Base-by-base conservation (phyloP, 345 rosid genomes). In the Corchorus capsularis region DNA sequence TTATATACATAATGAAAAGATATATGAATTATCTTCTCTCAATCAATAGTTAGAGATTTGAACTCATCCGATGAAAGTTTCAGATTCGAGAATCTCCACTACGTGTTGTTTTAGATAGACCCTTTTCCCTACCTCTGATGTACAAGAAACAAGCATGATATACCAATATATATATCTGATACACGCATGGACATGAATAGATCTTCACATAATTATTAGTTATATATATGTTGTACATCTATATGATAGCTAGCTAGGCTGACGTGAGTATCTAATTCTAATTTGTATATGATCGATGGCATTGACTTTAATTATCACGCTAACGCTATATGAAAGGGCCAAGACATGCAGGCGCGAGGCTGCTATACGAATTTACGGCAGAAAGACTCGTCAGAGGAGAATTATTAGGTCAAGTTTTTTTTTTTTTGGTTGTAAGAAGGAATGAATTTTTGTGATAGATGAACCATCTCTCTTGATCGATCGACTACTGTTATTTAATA, bases 301-400 rank as follows among this genome's bases (percentile, higher is more conserved):
- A 34, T 49, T 10, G 16, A 22, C 83, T 78, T 0, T 27, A 27
- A 0, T 84, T 84, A 74, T 78, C 66, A 69, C 59, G 78, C 27
- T 27, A 27, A 27, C 27, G 27, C 27, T 50, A 37, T 72, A 68
- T 81, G 89, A 82, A 79, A 86, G 78, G 82, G 82, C 39, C 87
- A 82, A 75, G 81, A 79, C 86, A 82, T 69, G 82, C 87, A 80
- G 82, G 87, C 84, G 81, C 16, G 63, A 63, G 60, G 14, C 53
- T 56, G 57, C 65, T 65, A 61, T 65, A 61, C 74, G 65, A 34
- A 32, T 43, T 45, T 20, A 43, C 39, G 69, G 47, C 13, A 27
- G 27, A 70, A 62, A 64, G 69, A 64, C 76, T 46, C 19, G 13
- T 4, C 34, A 35, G 43, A 22, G n/a, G 1, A 8, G 62, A 3